A percentile compares a stretch with the other conserved stretches of the same genome.
These are phyloP conservation scores for Triadica sebifera DNA, from an alignment of 345 rosid species.

Conservation along the genomic window DNA sequence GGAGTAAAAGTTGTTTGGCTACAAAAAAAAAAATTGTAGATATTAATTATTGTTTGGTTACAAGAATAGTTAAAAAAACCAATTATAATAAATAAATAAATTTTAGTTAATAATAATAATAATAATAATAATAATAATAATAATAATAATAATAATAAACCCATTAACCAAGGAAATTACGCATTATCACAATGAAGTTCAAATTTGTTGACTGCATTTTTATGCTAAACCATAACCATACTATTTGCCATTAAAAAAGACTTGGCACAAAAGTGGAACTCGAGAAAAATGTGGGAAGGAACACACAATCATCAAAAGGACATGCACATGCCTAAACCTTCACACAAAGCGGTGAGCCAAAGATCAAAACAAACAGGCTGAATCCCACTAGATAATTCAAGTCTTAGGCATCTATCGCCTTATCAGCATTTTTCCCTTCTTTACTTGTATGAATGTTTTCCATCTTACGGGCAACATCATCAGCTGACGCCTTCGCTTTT, in stretches of 20 bases:
- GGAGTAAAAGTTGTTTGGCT: no score
- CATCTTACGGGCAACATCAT: slow-evolving; percentile 28
- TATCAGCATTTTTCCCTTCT: slow-evolving; percentile 20
- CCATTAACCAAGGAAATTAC: no score
- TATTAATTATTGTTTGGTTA: no score
- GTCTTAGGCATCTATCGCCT: slow-evolving; percentile 6
- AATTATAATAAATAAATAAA: no score
- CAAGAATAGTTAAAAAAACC: no score
- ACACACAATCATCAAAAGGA: neutral
- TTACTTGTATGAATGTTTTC: slow-evolving; percentile 25
- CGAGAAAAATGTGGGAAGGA: neutral
- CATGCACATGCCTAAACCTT: slow-evolving; percentile 1
- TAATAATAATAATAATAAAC: no score
- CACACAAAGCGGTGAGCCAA: slow-evolving; percentile 2
- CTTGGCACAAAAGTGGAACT: neutral
- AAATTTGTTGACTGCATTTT: no score
- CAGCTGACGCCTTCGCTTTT: slow-evolving; percentile 22
- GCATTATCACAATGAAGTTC: no score
- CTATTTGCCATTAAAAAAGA: neutral
- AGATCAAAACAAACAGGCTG: neutral
- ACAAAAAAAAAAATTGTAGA: no score
- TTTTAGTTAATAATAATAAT: no score
- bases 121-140: no score
- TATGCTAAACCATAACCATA: neutral
- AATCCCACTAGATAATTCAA: neutral